phyloP scores from a whole-genome alignment of 208 protist genomes.

The Leishmania gerbilli region DNA sequence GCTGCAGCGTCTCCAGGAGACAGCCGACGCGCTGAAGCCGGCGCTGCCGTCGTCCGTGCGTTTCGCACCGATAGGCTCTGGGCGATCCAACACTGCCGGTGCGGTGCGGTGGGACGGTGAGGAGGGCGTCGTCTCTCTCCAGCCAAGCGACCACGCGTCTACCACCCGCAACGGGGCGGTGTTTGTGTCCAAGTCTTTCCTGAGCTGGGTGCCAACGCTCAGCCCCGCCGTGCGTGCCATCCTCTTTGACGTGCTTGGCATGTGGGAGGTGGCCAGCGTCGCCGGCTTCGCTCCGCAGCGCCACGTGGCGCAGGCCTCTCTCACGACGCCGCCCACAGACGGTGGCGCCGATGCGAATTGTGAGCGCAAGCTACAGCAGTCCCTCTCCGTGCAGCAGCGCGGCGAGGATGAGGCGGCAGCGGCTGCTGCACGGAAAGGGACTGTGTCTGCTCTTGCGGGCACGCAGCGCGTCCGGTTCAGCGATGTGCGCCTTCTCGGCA shows the following conservation, averaged over 20 bases:
- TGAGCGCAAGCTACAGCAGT: background rate
- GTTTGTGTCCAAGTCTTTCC: conserved; percentile 42
- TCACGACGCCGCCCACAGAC: background rate
- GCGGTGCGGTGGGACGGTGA: background rate
- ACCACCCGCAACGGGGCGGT: conserved; percentile 6
- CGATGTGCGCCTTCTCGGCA: conserved; percentile 78
- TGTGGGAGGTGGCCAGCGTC: conserved; percentile 46
- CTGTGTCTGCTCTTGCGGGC: background rate
- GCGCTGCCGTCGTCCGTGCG: background rate
- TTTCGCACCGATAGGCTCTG: background rate
- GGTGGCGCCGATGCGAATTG: background rate
- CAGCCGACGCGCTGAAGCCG: conserved; percentile 9
- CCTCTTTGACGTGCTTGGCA: conserved; percentile 74
- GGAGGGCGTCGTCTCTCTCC: background rate
- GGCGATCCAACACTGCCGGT: background rate
- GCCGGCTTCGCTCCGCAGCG: conserved; percentile 41
- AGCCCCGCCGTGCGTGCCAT: conserved; percentile 70
- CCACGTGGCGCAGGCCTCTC: background rate
- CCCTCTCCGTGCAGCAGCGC: too few relatives aligned
- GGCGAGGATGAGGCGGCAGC: background rate
- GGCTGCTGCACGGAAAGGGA: background rate
- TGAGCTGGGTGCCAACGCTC: conserved; percentile 53
- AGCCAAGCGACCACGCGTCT: background rate
- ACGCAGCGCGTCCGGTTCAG: conserved; percentile 56
- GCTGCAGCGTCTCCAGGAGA: conserved; percentile 50